Base-by-base conservation (phyloP, 129 eudicot genomes). In the Logfia minima region DNA sequence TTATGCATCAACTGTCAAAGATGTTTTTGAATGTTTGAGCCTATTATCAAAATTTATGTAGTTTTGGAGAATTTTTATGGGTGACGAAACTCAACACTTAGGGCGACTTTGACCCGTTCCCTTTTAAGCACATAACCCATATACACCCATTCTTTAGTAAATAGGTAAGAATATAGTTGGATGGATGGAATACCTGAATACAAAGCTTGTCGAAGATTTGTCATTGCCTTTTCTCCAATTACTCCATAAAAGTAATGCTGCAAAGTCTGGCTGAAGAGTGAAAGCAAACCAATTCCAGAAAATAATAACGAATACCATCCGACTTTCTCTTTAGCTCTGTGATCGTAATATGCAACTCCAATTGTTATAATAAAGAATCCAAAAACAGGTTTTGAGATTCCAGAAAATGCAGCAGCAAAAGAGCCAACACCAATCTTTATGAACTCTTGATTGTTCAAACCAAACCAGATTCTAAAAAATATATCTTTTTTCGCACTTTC, bases 401-500 rank as follows among this genome's bases (percentile, higher is more conserved):
- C 96, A 7, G 97, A 89, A 85, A 92, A 80, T 59, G 92, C 97
- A 77, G 95, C 97, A 63, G 92, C 97, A 69, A 58, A 41, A 72
- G 97, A 84, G 22, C 92, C 95, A 39, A 92, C 70, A 21, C 77
- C 82, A 68, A 86, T 82, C 84, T 89, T 87, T 70, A 85, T 39
- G 37, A 82, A 32, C 68, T 89, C 95, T 37, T 74, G 82, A 58
- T 71, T 79, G 75, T 67, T 82, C 68, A 92, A 75, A 29, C 90
- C 92, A 84, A 82, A 89, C 97, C 95, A 87, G 77, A 89, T 86
- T 87, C 96, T 85, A 86, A 87, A 87, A 82, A 92, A 92, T 76
- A 87, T 80, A 61, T 71, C 35, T 35, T 65, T 77, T 37, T 84
- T 52, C 56, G 8, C 75, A 59, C 70, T 79, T 82, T 41, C 84